Conservation (phyloP, 192 early-diverging fungal species). For the Entomortierella lignicola region DNA sequence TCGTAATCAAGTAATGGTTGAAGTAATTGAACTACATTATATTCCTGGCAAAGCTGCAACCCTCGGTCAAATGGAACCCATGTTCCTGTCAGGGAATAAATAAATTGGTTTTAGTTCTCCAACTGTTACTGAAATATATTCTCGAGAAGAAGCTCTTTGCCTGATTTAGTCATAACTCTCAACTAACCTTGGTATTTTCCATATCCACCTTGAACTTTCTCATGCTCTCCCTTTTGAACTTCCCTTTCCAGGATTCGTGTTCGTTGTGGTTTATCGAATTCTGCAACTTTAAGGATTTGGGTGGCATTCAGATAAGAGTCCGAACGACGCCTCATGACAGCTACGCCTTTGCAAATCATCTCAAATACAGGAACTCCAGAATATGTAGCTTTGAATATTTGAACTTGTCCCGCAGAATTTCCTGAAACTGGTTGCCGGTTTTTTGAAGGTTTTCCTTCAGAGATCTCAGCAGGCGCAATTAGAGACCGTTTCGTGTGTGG, state of each 20-base stretch:
- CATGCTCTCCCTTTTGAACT: slow-evolving; percentile 86
- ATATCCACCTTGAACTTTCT: slow-evolving; percentile 98
- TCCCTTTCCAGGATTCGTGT: slow-evolving; percentile 95
- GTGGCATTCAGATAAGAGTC: slow-evolving; percentile 98
- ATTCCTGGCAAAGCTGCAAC: slow-evolving; percentile 82
- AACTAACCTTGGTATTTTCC: slow-evolving; percentile 96
- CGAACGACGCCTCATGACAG: slow-evolving; percentile 82
- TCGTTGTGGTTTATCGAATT: slow-evolving; percentile 91
- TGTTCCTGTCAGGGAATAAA: slow-evolving; percentile 55
- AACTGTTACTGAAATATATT: too few species aligned
- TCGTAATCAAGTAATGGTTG: slow-evolving; percentile 86
- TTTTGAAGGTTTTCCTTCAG: neutral
- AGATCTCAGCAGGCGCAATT: neutral
- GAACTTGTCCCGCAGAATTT: neutral
- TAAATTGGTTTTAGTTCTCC: too few species aligned
- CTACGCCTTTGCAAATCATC: slow-evolving; percentile 81
- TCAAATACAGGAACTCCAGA: slow-evolving; percentile 97
- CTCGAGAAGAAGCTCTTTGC: too few species aligned
- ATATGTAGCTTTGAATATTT: slow-evolving; percentile 91
- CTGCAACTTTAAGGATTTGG: slow-evolving; percentile 97
- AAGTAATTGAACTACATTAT: slow-evolving; percentile 77
- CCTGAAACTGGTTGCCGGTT: neutral
- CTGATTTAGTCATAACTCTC: too few species aligned
- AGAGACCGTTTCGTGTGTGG: neutral
- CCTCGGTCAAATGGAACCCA: slow-evolving; percentile 92